Conservation (phyloP, 2,329 filamentous ascomycete genomes). For the Arthrinium phaeospermum region DNA sequence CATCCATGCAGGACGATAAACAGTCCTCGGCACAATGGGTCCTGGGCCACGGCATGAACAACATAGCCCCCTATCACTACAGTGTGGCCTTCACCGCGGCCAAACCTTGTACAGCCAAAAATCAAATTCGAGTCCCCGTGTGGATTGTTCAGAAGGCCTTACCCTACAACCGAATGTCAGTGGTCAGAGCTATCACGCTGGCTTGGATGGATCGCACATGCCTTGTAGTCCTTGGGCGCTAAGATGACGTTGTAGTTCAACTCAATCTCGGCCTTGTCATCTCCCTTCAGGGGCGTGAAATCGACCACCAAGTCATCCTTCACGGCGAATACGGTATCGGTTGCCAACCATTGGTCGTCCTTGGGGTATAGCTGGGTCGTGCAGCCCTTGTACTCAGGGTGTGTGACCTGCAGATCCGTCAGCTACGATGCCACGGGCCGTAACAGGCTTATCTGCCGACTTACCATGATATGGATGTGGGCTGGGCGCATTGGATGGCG, state of each 20-base stretch:
- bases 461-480: conserved; percentile 58
- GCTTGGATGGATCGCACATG: conserved; percentile 31
- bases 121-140: not conserved
- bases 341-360: conserved; percentile 66
- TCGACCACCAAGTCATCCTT: conserved; percentile 58
- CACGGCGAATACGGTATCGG: conserved; percentile 58
- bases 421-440: not conserved
- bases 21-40: not conserved
- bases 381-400: conserved; percentile 71
- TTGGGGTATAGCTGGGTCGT: conserved; percentile 81
- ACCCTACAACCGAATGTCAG: conserved; percentile 8
- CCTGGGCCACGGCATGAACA: not conserved
- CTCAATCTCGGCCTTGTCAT: conserved; percentile 38
- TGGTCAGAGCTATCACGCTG: not conserved
- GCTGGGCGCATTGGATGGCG: conserved; percentile 55
- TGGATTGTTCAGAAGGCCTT: conserved; percentile 10
- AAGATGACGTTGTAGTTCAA: conserved; percentile 48
- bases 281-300: conserved; percentile 50
- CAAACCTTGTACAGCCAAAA: not conserved
- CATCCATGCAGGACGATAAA: not conserved
- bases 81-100: not conserved
- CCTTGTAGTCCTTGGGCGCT: conserved; percentile 52
- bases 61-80: not conserved
- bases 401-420: conserved; percentile 48
- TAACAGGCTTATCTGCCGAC: conserved; percentile 23